A percentile compares a stretch with the other conserved stretches of the same genome.
Conservation (phyloP, 179 eudicot genomes). For the Carnegiea gigantea region DNA sequence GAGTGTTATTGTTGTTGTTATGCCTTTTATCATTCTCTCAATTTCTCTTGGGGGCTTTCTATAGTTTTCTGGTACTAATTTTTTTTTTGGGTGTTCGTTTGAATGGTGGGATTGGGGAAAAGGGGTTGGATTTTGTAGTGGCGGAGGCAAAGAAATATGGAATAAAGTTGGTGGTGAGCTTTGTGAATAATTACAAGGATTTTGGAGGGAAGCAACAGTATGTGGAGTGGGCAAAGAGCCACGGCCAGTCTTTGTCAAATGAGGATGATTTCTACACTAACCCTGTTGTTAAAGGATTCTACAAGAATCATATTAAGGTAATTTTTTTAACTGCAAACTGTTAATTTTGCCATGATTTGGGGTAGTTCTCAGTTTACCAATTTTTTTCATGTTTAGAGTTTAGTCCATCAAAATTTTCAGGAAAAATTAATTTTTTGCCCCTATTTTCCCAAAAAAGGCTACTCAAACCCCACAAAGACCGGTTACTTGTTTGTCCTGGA, state of each 20-base stretch:
- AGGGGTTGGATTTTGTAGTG: slow-evolving; percentile 59
- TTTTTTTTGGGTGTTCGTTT: neutral
- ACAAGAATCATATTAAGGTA: slow-evolving; percentile 68
- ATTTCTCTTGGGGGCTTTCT: neutral
- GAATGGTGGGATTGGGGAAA: neutral
- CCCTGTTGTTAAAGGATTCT: slow-evolving; percentile 53
- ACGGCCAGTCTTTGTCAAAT: slow-evolving; percentile 44
- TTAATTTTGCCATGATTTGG: neutral
- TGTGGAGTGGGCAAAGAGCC: slow-evolving; percentile 61
- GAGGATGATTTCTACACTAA: slow-evolving; percentile 72
- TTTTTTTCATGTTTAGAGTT: neutral
- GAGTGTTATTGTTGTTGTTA: neutral
- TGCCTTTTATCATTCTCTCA: neutral
- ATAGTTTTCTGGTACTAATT: neutral
- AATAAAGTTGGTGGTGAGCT: slow-evolving; percentile 44
- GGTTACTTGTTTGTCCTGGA: neutral
- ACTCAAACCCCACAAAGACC: neutral
- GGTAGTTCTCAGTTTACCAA: neutral
- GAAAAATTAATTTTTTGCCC: neutral
- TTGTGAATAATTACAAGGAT: slow-evolving; percentile 43
- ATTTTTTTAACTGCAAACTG: neutral
- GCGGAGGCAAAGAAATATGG: slow-evolving; percentile 55
- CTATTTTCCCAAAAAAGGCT: neutral
- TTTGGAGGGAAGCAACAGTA: slow-evolving; percentile 61
- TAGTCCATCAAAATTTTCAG: neutral